Evolutionary conservation across 2,329 filamentous ascomycete genomes (phyloP).

Genomic region (Endocalyx cinctus): DNA sequence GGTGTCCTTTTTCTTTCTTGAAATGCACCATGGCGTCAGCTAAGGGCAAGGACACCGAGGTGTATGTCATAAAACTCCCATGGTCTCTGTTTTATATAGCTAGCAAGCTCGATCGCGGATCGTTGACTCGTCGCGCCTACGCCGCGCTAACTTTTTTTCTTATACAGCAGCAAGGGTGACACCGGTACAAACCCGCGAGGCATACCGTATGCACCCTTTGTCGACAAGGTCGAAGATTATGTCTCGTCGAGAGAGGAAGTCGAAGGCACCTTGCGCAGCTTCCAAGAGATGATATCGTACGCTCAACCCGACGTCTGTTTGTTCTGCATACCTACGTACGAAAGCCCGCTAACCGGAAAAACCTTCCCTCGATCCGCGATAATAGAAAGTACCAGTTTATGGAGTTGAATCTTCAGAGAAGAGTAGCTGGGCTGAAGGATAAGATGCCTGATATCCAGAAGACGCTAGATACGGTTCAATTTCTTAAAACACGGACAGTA

Average conservation of each 20-base stretch:
- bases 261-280: conserved; percentile 73
- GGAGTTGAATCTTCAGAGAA: conserved; percentile 86
- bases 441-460: conserved; percentile 98
- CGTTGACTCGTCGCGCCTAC: no score
- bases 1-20: no score
- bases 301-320: conserved; percentile 25
- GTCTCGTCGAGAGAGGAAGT: conserved; percentile 74
- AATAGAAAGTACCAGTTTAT: conserved; percentile 98
- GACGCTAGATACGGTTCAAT: conserved; percentile 86
- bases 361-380: no score
- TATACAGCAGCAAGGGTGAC: conserved; percentile 41
- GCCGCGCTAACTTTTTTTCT: no score
- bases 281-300: conserved; percentile 92
- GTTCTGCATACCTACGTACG: background rate
- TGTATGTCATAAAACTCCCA: no score
- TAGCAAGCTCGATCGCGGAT: no score
- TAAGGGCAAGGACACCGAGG: no score
- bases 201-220: conserved; percentile 79
- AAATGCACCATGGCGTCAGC: no score
- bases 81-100: no score
- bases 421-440: conserved; percentile 76
- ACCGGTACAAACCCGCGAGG: conserved; percentile 72
- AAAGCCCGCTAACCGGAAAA: background rate
- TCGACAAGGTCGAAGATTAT: conserved; percentile 86
- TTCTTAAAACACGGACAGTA: conserved; percentile 74